Evolutionary conservation across 1,284 basidiomycete genomes (phyloP).

Genomic region (Inonotus obliquus): DNA sequence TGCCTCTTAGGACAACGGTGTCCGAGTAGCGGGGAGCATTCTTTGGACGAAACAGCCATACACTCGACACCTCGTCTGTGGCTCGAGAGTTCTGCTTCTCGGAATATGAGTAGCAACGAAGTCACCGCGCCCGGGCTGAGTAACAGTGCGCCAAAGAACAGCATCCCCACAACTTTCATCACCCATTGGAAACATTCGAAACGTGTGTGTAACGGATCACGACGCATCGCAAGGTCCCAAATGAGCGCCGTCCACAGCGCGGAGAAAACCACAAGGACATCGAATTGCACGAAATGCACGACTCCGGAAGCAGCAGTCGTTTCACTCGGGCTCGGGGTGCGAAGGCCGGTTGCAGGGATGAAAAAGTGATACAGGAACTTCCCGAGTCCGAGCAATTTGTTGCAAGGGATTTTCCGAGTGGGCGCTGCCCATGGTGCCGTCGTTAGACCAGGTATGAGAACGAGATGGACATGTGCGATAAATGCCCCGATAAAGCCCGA

Average conservation of each 20-base stretch:
- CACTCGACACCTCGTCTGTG: not conserved
- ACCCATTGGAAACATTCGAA: not conserved
- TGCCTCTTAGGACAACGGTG: not conserved
- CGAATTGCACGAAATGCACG: slow-evolving; percentile 18
- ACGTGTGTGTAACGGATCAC: not conserved
- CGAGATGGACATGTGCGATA: slow-evolving; percentile 15
- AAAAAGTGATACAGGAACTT: slow-evolving; percentile 13
- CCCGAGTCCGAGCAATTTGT: slow-evolving; percentile 14
- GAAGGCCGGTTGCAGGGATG: slow-evolving; percentile 12
- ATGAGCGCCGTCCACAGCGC: slow-evolving; percentile 17
- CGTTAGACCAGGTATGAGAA: slow-evolving; percentile 15
- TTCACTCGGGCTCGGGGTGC: slow-evolving; percentile 12
- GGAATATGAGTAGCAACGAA: slow-evolving; percentile 10
- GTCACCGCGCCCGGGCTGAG: slow-evolving; percentile 17
- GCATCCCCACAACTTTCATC: not conserved
- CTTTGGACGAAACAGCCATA: not conserved
- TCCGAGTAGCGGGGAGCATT: not conserved
- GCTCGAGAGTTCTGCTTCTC: slow-evolving; percentile 2
- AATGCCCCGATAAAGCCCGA: slow-evolving; percentile 15
- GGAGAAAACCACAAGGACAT: slow-evolving; percentile 16
- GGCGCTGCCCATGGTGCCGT: slow-evolving; percentile 5
- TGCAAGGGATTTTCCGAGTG: not conserved
- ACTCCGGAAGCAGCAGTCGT: slow-evolving; percentile 17
- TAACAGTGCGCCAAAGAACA: slow-evolving; percentile 3
- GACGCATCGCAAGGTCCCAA: slow-evolving; percentile 16